Evolutionary conservation across 345 rosid species (phyloP), one percentile per base, ranked within the genome.

Genomic region (Rhodomyrtus tomentosa): DNA sequence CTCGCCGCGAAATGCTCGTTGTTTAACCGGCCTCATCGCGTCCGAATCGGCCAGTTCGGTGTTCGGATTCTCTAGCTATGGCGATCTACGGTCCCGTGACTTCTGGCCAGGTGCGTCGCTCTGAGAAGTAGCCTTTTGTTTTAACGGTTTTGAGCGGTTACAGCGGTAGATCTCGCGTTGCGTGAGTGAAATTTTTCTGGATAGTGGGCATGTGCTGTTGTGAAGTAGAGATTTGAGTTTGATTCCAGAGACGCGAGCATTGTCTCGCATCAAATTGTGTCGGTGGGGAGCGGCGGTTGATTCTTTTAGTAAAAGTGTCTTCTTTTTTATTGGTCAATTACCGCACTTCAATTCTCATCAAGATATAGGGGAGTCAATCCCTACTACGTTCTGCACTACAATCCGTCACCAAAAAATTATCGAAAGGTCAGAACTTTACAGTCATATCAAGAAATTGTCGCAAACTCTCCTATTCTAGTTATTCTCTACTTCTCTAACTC

Each of bases 61-160:
- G 32, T 50, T 79, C 38, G 40, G 50, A 38, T 32, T 81, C 83
- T 3, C 59, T 40, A 68, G 52, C 48, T 36, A 93, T 92, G 96
- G 74, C 85, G 90, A 88, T 91, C 85, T 59, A 83, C 83, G 87
- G 90, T 86, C 92, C 94, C 58, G 80, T 94, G 62, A 91, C 96
- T 82, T 95, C 98, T 73, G 95, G 95, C 80, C 99, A 95, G 91
- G 99, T 95, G 81, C 86, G 90, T 89, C 80, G 12, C 45, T 40
- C 42, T 55, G 76, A 38, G 76, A 36, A 32, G 22, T 32, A 32
- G 76, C 76, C 52, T 81, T 62, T 81, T 42, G 68, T 16, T 53
- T 11, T 50, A 18, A 36, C 40, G 15, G 36, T 42, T 53, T 18
- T 52, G 40, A 83, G 18, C 27, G 32, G 38, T 16, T 59, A 18